Base-by-base conservation (phyloP, 2,329 filamentous ascomycete genomes). In the Fusarium sp. region DNA sequence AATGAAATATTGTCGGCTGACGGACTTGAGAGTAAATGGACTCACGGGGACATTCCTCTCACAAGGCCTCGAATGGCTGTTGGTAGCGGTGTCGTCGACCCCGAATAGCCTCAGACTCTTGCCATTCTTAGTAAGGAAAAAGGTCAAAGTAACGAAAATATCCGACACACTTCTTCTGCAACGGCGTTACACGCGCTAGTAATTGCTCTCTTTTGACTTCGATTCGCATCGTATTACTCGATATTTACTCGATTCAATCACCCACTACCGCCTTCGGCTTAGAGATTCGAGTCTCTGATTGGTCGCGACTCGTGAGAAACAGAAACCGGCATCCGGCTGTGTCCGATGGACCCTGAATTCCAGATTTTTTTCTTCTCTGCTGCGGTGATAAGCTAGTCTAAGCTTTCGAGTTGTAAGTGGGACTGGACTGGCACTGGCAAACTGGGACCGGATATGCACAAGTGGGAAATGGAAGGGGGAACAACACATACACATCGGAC, bases 221-320 rank as follows among this genome's bases (percentile, higher is more conserved):
- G 18, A 46, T 40, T 44, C 16, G 9, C 45, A 71, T 48, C 40
- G 45, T 45, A 76, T 82, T 82, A 82, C 80, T 81, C 80, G 79
- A 82, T 80, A 49, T 72, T 83, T 83, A 83, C 81, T 83, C 82
- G 81, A 83, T 83, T 64, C 71, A 82, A 83, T 82, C 77, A 77
- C 75, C 67, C 41, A 73, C 54, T 59, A 48, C 69, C 37, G 46
- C 67, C 65, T 53, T 59, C 65, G 60, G 73, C 49, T 14, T 42
- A 52, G 56, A 57, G 57, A 41, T 22, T 29, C 53, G 25, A 44
- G 48, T 14, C 20, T 57, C 44, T 75, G 74, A 76, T 76, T 76
- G 74, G 74, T 27, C 34, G 24, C 49, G 24, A 53, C 13, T 37
- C 25, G 45, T 53, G 4, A 53, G 24, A 53, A 53, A 25, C 63